Base-by-base conservation (phyloP, 495 filamentous ascomycete species). In the Hypoxylon crocopeplum region DNA sequence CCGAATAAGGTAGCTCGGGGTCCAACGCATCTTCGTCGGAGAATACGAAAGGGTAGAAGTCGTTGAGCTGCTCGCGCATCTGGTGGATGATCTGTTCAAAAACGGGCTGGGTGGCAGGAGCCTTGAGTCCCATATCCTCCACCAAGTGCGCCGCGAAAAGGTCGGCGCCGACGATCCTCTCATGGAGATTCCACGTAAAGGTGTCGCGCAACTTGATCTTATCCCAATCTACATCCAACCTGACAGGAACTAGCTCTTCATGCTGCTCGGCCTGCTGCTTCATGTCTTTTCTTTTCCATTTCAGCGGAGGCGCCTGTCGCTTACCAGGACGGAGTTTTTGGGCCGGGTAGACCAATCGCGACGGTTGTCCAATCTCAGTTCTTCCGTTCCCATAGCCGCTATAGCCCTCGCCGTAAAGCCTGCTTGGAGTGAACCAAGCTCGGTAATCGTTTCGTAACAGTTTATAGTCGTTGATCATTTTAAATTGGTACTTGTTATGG, bases 141-240 rank as follows among this genome's bases (percentile, higher is more conserved):
- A 97, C 85, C 13, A 98, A 78, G 72, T 93, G 89, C 54, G 90
- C 84, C 0, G 92, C 91, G 72, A 98, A 97, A 17, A 91, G 53
- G 13, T 94, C 90, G 25, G 86, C 82, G 11, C 84, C 80, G 4
- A 94, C 82, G 17, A 92, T 84, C 42, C 91, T 84, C 66, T 98
- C 94, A 69, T 97, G 91, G 45, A 98, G 84, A 71, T 98, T 98
- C 91, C 92, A 98, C 15, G 94, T 98, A 66, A 98, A 97, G 7
- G 94, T 98, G 73, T 98, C 94, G 66, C 94, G 87, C 56, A 98
- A 84, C 75, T 96, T 93, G 62, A 97, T 84, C 75, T 95, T 95
- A 54, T 97, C 93, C 82, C 88, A 92, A 63, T 98, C 95, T 38
- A 98, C 91, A 59, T 98, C 94, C 37, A 98, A 76, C 32, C 94